Evolutionary conservation across 2,329 filamentous ascomycete genomes (phyloP).

Genomic region (Fusarium tuaranense): DNA sequence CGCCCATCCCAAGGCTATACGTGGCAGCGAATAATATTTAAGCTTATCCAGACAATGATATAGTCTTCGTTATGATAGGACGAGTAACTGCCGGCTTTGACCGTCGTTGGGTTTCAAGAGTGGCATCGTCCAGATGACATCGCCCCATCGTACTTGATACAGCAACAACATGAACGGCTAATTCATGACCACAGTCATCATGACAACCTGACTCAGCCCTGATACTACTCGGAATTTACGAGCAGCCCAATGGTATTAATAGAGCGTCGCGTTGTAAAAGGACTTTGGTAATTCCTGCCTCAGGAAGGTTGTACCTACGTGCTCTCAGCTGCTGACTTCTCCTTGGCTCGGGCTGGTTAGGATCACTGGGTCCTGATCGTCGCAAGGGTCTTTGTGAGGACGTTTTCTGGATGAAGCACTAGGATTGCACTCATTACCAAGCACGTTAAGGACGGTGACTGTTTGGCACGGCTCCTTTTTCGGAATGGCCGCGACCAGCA

Average conservation of each 20-base stretch:
- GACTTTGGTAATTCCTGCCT: slow-evolving; percentile 48
- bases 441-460: slow-evolving; percentile 44
- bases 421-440: slow-evolving; percentile 37
- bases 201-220: slow-evolving; percentile 50
- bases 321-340: slow-evolving; percentile 39
- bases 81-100: slow-evolving; percentile 45
- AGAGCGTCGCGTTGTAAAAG: slow-evolving; percentile 48
- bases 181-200: slow-evolving; percentile 52
- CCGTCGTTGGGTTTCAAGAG: slow-evolving; percentile 44
- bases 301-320: slow-evolving; percentile 42
- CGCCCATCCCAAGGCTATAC: background rate
- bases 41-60: background rate
- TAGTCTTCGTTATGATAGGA: slow-evolving; percentile 40
- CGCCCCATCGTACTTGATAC: slow-evolving; percentile 47
- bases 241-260: slow-evolving; percentile 53
- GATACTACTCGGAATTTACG: slow-evolving; percentile 50
- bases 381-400: slow-evolving; percentile 31
- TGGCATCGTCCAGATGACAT: slow-evolving; percentile 43
- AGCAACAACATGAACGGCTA: slow-evolving; percentile 47
- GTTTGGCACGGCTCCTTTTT: slow-evolving; percentile 46
- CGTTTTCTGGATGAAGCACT: slow-evolving; percentile 47
- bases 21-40: background rate
- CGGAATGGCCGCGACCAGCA: slow-evolving; percentile 49
- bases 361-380: slow-evolving; percentile 46
- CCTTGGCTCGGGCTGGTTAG: slow-evolving; percentile 44